Base-by-base conservation (phyloP, 371 early-diverging fungal species). In the Rhizomucor miehei region DNA sequence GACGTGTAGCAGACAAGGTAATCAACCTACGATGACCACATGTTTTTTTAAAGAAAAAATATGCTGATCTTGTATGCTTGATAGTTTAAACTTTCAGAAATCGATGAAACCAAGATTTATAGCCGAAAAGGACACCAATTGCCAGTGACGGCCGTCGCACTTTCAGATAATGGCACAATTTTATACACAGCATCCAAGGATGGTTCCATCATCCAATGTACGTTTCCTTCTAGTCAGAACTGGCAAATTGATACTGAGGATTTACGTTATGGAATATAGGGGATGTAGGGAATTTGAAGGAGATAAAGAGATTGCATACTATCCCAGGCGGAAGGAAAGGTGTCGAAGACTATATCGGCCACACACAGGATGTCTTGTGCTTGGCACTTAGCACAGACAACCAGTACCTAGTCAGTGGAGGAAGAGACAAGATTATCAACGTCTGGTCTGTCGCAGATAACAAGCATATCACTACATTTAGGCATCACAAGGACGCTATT, bases 161-260 rank as follows among this genome's bases (percentile, higher is more conserved):
- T 92, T 9, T 65, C 89, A 23, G 85, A 88, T 16, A 75, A 85
- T 51, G 83, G 82, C 17, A 60, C 79, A 24, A 84, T 77, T 49
- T 77, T 92, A 38, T 97, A 89, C 70, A 88, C 93, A 37, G 93
- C 88, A 14, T 89, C 91, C 19, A 96, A 96, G 73, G 97, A 95
- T 67, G 91, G 89, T 24, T 79, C 84, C 17, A 89, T 95, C 52
- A 82, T 89, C 56, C 91, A 93, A 76, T 94, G 92, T 88, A 83
- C 78, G 57, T 38, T 13, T 8, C 3, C 29, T 3, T 29, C 3
- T 29, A 29, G 29, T 29, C 29, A 29, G 48, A 1, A 10, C 1
- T 9, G 19, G n/a, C n/a, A n/a, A n/a, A n/a, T n/a, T n/a, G n/a
- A n/a, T n/a, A n/a, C n/a, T n/a, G n/a, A n/a, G n/a, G n/a, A n/a